Conservation (phyloP, 2,329 filamentous ascomycete species). For the Neonectria magnoliae region DNA sequence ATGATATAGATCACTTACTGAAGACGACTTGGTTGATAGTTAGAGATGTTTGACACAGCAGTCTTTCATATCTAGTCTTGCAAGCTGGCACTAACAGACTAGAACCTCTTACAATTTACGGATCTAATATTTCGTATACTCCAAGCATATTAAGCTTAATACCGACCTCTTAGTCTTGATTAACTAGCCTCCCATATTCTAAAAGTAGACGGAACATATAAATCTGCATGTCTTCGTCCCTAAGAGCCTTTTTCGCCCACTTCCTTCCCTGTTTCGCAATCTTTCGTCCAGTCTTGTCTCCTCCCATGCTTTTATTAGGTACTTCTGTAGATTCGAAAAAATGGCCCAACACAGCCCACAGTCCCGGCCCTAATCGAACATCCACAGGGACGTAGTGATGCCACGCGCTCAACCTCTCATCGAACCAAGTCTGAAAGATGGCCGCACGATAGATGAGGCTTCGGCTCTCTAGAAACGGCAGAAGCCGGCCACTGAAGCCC, state of each 20-base stretch:
- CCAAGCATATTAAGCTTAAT: too few relatives aligned
- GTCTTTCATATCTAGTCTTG: too few relatives aligned
- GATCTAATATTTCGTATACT: too few relatives aligned
- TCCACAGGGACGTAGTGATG: conserved; percentile 72
- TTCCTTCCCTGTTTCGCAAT: conserved; percentile 73
- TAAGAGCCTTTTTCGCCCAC: conserved; percentile 75
- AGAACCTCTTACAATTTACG: neutral
- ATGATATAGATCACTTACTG: too few relatives aligned
- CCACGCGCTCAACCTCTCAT: conserved; percentile 69
- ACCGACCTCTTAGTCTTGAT: too few relatives aligned
- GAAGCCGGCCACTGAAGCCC: conserved; percentile 70
- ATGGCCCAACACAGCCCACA: conserved; percentile 63
- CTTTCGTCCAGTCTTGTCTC: conserved; percentile 38
- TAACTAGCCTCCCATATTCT: conserved; percentile 60
- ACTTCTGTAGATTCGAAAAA: conserved; percentile 15
- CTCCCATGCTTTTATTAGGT: too few relatives aligned
- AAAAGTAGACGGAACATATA: conserved; percentile 73
- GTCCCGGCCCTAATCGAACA: conserved; percentile 59
- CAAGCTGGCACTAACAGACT: too few relatives aligned
- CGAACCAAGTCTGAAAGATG: conserved; percentile 73
- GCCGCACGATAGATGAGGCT: conserved; percentile 72
- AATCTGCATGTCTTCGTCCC: conserved; percentile 78
- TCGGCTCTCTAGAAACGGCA: conserved; percentile 73
- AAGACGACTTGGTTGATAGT: too few relatives aligned
- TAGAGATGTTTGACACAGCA: too few relatives aligned